Evolutionary conservation across 345 rosid genomes (phyloP).

Genomic region (Sisymbrium altissimum): DNA sequence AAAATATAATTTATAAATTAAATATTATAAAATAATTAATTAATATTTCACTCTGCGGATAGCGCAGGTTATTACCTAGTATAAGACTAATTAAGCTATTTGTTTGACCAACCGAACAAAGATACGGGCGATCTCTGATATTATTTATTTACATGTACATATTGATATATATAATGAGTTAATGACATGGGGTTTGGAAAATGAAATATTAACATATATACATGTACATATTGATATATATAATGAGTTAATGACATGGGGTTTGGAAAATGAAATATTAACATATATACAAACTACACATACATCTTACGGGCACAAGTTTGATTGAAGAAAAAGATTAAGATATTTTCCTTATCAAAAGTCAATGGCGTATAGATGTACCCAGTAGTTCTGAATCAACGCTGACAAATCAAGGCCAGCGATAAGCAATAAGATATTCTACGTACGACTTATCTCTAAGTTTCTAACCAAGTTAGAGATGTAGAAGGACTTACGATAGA

Average conservation of each 20-base stretch:
- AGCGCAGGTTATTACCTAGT: too few species aligned
- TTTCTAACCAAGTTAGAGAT: neutral
- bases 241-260: neutral
- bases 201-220: too few species aligned
- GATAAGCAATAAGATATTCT: neutral
- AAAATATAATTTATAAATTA: too few species aligned
- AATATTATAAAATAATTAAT: too few species aligned
- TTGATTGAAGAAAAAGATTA: neutral
- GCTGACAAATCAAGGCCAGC: neutral
- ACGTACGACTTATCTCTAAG: neutral
- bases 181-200: neutral
- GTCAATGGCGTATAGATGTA: neutral
- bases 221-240: neutral
- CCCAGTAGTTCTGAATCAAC: neutral
- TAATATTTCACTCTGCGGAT: too few species aligned
- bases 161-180: neutral
- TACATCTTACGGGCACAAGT: neutral
- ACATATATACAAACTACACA: neutral
- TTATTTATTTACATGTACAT: neutral
- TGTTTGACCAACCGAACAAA: constrained; percentile 8
- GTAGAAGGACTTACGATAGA: neutral
- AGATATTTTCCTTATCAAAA: neutral
- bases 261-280: too few species aligned
- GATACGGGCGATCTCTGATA: neutral
- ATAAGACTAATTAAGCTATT: neutral